Conservation (phyloP, 192 early-diverging fungal genomes). For the Coemansia sp. region DNA sequence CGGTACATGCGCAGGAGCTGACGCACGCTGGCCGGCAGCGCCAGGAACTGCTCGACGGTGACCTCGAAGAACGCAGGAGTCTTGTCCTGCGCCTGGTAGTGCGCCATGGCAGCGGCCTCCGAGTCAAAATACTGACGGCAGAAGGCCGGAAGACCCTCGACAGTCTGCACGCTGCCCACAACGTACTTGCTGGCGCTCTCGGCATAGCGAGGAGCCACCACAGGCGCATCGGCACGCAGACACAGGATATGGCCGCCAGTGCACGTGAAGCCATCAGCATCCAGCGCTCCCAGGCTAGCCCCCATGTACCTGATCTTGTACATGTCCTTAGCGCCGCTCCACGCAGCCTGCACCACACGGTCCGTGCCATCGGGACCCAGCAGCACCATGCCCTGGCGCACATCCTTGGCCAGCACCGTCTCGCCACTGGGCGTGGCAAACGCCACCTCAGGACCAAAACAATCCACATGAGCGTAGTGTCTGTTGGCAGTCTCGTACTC, state of each 20-base stretch:
- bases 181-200: neutral
- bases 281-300: neutral
- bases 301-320: conserved; percentile 19
- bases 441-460: conserved; percentile 25
- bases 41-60: conserved; percentile 35
- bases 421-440: conserved; percentile 26
- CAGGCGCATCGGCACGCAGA: conserved; percentile 33
- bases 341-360: conserved; percentile 25
- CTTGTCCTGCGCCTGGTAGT: conserved; percentile 20
- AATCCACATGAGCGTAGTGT: conserved; percentile 97
- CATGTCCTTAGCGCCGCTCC: conserved; percentile 29
- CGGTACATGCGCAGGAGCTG: conserved; percentile 22
- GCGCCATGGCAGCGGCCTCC: conserved; percentile 11
- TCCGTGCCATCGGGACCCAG: conserved; percentile 32
- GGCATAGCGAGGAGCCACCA: neutral
- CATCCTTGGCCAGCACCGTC: conserved; percentile 14
- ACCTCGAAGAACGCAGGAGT: conserved; percentile 22
- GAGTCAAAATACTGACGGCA: conserved; percentile 1
- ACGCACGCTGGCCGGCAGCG: conserved; percentile 18
- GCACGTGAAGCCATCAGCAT: conserved; percentile 34
- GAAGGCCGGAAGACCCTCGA: conserved; percentile 7
- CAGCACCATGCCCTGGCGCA: conserved; percentile 21
- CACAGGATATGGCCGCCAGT: conserved; percentile 41
- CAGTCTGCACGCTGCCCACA: conserved; percentile 8
- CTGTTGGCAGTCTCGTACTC: conserved; percentile 90